Conservation (phyloP, 805 yeast species). For the Monosporozyma unispora region DNA sequence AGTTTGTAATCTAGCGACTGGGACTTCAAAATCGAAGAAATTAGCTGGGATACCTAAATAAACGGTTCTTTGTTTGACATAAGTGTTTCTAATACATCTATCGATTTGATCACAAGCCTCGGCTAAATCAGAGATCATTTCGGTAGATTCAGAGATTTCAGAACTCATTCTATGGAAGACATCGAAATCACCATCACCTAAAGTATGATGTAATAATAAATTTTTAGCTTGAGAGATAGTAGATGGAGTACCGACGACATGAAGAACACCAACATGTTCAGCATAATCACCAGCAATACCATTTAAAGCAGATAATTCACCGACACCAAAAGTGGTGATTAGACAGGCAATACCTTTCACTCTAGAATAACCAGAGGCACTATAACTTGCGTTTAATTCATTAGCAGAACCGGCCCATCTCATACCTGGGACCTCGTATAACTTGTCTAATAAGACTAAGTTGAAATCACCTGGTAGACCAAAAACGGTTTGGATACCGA, state of each 20-base stretch:
- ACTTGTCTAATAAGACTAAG: slow-evolving; percentile 3
- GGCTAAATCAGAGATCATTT: background rate
- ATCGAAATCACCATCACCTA: slow-evolving; percentile 7
- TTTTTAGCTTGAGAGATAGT: slow-evolving; percentile 2
- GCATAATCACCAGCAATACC: slow-evolving; percentile 6
- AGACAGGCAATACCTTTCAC: slow-evolving; percentile 5
- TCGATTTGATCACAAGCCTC: slow-evolving; percentile 3
- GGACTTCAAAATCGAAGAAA: slow-evolving; percentile 1
- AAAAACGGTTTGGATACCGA: slow-evolving; percentile 4
- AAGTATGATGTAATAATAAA: slow-evolving; percentile 4
- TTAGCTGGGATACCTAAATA: slow-evolving; percentile 5
- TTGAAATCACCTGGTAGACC: slow-evolving; percentile 8
- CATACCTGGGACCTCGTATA: slow-evolving; percentile 6
- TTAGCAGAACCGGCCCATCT: slow-evolving; percentile 6
- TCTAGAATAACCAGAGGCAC: slow-evolving; percentile 5
- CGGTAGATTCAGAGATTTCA: slow-evolving; percentile 4
- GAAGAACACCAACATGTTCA: slow-evolving; percentile 7
- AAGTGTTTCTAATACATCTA: slow-evolving; percentile 3
- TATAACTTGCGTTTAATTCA: slow-evolving; percentile 5
- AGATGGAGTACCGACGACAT: slow-evolving; percentile 5
- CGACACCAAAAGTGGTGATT: slow-evolving; percentile 5
- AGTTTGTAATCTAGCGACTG: background rate
- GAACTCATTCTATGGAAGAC: slow-evolving; percentile 6
- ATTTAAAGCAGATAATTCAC: slow-evolving; percentile 6
- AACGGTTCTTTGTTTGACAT: slow-evolving; percentile 4